Base-by-base conservation (phyloP, 352 stramenopile genomes). In the Globisporangium takayamanum region DNA sequence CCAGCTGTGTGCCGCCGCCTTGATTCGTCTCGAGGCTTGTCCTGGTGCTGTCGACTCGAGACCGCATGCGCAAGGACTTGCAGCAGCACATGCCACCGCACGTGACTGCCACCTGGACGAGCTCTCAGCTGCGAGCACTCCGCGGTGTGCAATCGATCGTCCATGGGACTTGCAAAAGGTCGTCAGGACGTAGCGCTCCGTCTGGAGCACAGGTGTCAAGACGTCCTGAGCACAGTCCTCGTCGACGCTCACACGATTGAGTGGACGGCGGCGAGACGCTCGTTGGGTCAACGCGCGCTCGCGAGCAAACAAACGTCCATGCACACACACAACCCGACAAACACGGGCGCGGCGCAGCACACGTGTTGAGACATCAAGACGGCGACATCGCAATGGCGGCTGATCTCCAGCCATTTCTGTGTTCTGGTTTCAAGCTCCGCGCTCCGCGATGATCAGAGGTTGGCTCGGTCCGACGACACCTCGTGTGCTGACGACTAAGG, bases 391-490 rank as follows among this genome's bases (percentile, higher is more conserved):
- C 41, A 18, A 47, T 22, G 18, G 15, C 15, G 41, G 14, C 15
- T 20, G 18, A 26, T 49, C 18, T 49, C 44, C 0, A 54, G 20
- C 46, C 45, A 53, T 28, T 22, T 53, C 45, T 60, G 55, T 60
- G 55, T 60, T 60, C 45, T 60, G 44, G 55, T 60, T 60, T 45
- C 44, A 60, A 60, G 45, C 20, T 48, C 33, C 12, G 30, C 20
- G 45, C n/a, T 33, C 22, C 18, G 25, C 39, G 42, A 36, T 6
- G 15, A 20, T 18, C 48, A 53, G 22, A 22, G 20, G 8, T 22
- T 11, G 7, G n/a, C 49, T 39, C 33, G 33, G 33, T 39, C 33
- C 33, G 33, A 39, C 33, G 33, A 12, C 33, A 39, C 5, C 6
- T 12, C 33, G 7, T 2, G 33, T 7, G 7, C 33, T 39, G 33